Conservation (phyloP, 768 basidiomycete genomes). For the Tricholoma flavovirens region DNA sequence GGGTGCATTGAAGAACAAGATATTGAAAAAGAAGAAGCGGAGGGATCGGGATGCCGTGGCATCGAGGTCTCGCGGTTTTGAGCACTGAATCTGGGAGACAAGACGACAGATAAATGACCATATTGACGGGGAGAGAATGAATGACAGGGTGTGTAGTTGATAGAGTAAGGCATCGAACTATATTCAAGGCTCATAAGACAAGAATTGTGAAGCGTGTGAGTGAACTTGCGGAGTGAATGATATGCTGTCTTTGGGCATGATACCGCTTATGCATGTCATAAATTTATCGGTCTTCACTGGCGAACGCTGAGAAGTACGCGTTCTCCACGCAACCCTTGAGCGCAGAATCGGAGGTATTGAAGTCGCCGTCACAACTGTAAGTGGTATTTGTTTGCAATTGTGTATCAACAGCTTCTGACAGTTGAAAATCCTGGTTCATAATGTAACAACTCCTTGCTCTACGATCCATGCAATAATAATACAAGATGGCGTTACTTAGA, state of each 20-base stretch:
- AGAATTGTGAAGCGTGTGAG: slow-evolving; percentile 1
- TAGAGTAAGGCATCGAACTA: slow-evolving; percentile 69
- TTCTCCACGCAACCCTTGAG: neutral
- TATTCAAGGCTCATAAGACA: slow-evolving; percentile 8
- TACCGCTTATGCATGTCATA: slow-evolving; percentile 56
- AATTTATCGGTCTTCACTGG: slow-evolving; percentile 11
- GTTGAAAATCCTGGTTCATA: too few species aligned
- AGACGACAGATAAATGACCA: slow-evolving; percentile 50
- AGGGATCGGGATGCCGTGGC: slow-evolving; percentile 46
- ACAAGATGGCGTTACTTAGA: too few species aligned
- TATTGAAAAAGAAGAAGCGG: slow-evolving; percentile 58
- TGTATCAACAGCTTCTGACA: slow-evolving; percentile 2
- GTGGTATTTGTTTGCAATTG: slow-evolving; percentile 9
- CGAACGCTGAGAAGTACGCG: slow-evolving; percentile 1
- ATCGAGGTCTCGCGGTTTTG: slow-evolving; percentile 63
- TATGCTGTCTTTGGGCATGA: slow-evolving; percentile 65
- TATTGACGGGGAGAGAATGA: slow-evolving; percentile 68
- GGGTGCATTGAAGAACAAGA: slow-evolving; percentile 52
- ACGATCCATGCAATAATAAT: too few species aligned
- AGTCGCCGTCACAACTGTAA: neutral
- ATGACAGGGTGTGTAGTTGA: slow-evolving; percentile 70
- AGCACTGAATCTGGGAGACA: slow-evolving; percentile 57
- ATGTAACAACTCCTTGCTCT: too few species aligned
- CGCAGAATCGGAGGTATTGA: neutral
- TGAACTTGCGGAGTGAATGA: slow-evolving; percentile 56